Percentiles rank a stretch among this genome's conserved stretches.
These are phyloP conservation scores for Entoloma clypeatum DNA, from an alignment of 1,284 basidiomycete genomes.

Conservation along the genomic window DNA sequence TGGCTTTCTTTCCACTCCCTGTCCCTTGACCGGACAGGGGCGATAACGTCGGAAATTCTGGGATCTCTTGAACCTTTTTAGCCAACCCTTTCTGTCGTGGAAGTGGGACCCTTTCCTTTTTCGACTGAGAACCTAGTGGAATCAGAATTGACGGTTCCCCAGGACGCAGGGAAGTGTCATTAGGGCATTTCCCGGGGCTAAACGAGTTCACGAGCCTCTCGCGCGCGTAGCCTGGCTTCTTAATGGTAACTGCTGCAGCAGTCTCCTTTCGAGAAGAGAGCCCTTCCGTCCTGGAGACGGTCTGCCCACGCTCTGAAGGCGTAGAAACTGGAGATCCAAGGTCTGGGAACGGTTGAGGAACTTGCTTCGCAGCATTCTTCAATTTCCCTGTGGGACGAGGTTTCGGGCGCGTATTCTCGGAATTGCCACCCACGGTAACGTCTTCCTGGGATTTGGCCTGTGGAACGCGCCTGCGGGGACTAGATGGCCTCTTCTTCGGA, in stretches of 20 bases:
- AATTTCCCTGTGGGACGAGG: slow-evolving; percentile 11
- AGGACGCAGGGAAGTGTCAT: too few relatives aligned
- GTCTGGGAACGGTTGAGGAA: slow-evolving; percentile 6
- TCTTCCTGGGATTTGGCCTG: neutral
- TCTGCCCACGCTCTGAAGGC: slow-evolving; percentile 9
- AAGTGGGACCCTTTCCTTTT: too few relatives aligned
- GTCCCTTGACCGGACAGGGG: neutral
- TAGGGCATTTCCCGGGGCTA: too few relatives aligned
- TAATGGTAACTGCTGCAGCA: too few relatives aligned
- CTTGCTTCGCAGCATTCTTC: slow-evolving; percentile 2
- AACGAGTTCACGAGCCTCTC: too few relatives aligned
- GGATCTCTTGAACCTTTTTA: slow-evolving; percentile 4
- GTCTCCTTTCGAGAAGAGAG: too few relatives aligned
- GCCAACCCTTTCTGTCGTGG: slow-evolving; percentile 10
- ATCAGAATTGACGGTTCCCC: too few relatives aligned
- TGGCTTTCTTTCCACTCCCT: slow-evolving; percentile 3
- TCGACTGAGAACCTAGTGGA: too few relatives aligned
- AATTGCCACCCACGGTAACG: neutral
- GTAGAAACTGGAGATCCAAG: neutral
- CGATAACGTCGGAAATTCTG: slow-evolving; percentile 7
- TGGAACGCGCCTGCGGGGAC: neutral
- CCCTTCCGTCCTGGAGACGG: slow-evolving; percentile 9
- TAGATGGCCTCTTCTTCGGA: slow-evolving; percentile 3
- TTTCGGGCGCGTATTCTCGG: slow-evolving; percentile 13
- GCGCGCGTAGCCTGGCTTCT: too few relatives aligned